Conservation (phyloP, 2,329 filamentous ascomycete species). For the Pestalotiopsis sp. region DNA sequence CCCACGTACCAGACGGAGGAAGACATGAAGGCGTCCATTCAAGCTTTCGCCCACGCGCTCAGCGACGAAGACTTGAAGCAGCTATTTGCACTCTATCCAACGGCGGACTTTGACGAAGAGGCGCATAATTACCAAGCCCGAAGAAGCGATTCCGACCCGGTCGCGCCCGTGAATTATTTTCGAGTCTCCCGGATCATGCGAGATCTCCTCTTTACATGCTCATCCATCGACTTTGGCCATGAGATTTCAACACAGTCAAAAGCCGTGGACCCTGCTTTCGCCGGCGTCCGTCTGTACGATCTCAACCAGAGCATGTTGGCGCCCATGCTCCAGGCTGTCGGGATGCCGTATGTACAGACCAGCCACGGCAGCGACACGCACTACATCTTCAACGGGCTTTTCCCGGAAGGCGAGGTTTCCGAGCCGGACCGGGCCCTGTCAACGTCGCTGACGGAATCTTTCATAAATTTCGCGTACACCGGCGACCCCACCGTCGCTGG, state of each 20-base stretch:
- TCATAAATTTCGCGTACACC: background rate
- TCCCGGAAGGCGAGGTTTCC: background rate
- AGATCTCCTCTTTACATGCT: slow-evolving; percentile 27
- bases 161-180: slow-evolving; percentile 24
- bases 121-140: slow-evolving; percentile 20
- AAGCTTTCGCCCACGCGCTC: slow-evolving; percentile 13
- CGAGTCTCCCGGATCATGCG: slow-evolving; percentile 24
- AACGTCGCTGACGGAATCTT: background rate
- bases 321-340: background rate
- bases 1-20: slow-evolving; percentile 22
- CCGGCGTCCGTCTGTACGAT: slow-evolving; percentile 7
- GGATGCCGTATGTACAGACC: slow-evolving; percentile 9
- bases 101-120: slow-evolving; percentile 25
- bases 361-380: slow-evolving; percentile 3
- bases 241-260: slow-evolving; percentile 17
- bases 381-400: background rate
- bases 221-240: slow-evolving; percentile 22
- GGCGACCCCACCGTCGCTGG: background rate
- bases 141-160: slow-evolving; percentile 22
- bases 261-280: background rate
- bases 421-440: background rate
- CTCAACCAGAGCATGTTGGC: slow-evolving; percentile 14
- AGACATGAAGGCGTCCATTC: slow-evolving; percentile 25
- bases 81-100: slow-evolving; percentile 29
- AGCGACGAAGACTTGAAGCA: slow-evolving; percentile 22